Evolutionary conservation across 2,329 filamentous ascomycete species (phyloP).

Genomic region (Monilinia fructicola): DNA sequence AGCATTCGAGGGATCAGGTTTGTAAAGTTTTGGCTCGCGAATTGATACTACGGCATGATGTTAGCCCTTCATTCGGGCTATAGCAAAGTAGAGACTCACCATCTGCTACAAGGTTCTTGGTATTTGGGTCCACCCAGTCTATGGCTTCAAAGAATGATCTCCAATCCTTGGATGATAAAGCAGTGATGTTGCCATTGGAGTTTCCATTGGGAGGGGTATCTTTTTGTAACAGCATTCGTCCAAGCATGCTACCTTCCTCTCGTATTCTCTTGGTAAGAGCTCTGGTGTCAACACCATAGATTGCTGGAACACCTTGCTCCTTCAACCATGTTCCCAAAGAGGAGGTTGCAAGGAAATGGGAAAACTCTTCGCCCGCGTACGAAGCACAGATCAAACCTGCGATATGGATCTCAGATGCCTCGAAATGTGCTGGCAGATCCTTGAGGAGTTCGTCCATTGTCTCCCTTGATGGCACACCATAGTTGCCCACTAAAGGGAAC

Average conservation of each 20-base stretch:
- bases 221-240: slow-evolving; percentile 78
- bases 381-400: slow-evolving; percentile 87
- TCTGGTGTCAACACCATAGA: slow-evolving; percentile 93
- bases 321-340: slow-evolving; percentile 95
- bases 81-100: slow-evolving; percentile 59
- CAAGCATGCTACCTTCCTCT: slow-evolving; percentile 93
- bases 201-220: slow-evolving; percentile 47
- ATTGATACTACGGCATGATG: slow-evolving; percentile 70
- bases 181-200: slow-evolving; percentile 43
- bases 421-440: slow-evolving; percentile 88
- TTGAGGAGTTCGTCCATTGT: slow-evolving; percentile 80
- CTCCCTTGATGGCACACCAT: slow-evolving; percentile 89
- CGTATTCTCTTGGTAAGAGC: slow-evolving; percentile 92
- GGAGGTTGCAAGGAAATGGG: slow-evolving; percentile 86
- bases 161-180: slow-evolving; percentile 45
- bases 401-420: slow-evolving; percentile 89
- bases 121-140: slow-evolving; percentile 90
- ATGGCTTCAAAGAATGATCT: slow-evolving; percentile 69
- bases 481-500: slow-evolving; percentile 94
- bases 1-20: slow-evolving; percentile 66
- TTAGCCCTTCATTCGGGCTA: slow-evolving; percentile 43
- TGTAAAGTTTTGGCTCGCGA: slow-evolving; percentile 81
- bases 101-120: slow-evolving; percentile 88
- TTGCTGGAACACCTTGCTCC: slow-evolving; percentile 89
- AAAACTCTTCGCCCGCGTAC: slow-evolving; percentile 93